Percentiles rank a stretch among this genome's conserved stretches.
Conservation (phyloP, 148 eudicot genomes). For the Heliamphora exappendiculata region DNA sequence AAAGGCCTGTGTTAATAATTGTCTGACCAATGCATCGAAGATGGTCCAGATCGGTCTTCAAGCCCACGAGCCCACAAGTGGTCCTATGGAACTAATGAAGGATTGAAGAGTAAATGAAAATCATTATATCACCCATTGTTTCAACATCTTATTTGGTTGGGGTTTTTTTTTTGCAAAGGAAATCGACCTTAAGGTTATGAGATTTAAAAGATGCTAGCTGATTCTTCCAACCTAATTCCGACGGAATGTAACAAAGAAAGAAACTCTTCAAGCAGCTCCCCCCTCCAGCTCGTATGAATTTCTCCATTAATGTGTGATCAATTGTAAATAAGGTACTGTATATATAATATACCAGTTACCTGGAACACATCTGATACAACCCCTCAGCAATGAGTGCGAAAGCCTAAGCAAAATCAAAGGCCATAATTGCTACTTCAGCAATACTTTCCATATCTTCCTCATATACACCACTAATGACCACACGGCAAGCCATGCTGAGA, state of each 20-base stretch:
- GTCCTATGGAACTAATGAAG: not conserved
- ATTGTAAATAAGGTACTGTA: not conserved
- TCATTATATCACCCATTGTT: not conserved
- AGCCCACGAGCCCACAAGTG: not conserved
- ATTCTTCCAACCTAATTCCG: not conserved
- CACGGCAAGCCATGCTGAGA: constrained; percentile 86
- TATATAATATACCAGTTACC: not conserved
- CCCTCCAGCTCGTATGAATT: not conserved
- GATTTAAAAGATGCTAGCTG: not conserved
- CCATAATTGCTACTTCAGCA: constrained; percentile 39
- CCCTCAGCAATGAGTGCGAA: not conserved
- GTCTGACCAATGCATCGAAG: not conserved
- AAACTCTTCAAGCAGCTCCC: not conserved
- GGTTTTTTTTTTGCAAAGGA: not conserved
- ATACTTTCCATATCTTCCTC: constrained; percentile 84
- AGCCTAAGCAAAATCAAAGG: not conserved
- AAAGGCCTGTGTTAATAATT: not conserved
- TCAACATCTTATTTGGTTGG: not conserved
- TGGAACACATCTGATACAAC: not conserved
- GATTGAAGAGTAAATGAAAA: not conserved
- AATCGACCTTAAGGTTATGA: not conserved
- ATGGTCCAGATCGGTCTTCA: not conserved
- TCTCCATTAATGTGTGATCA: constrained; percentile 2
- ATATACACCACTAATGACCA: constrained; percentile 90
- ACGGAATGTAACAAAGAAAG: not conserved